Evolutionary conservation across 768 basidiomycete species (phyloP), one percentile per base, ranked within the genome.

Genomic region (Guyanaporus albipodus): DNA sequence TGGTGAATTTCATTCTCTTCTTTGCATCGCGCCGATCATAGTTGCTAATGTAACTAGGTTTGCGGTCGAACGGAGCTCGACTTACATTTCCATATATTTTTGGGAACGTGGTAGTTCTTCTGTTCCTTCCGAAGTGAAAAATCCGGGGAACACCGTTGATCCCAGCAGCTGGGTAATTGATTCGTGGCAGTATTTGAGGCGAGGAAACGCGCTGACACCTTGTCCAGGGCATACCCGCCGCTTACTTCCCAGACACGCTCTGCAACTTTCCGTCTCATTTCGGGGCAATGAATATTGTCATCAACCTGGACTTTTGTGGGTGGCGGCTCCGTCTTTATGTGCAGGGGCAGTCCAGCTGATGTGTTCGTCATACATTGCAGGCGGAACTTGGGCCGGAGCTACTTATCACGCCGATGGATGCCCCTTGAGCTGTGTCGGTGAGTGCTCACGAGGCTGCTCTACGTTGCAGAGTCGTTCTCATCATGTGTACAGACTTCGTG

Each of bases 401-500:
- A 43, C 42, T 19, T 63, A 52, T 14, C 37, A 54, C 24, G 47
- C 45, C 5, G 29, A 40, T 28, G 54, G 52, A 9, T 66, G 67
- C 23, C 67, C 67, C 7, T 55, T 52, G 26, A 55, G 47, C 12
- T 67, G 63, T 18, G 41, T 57, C 14, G 54, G 73, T 60, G 37
- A 52, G 59, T 28, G n/a, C 23, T 11, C 19, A 23, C 21, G 11
- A 31, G 28, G 7, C 21, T 11, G 9, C 34, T 19, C 4, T 23
- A 11, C 5, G 6, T 22, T 21, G 8, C 17, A 19, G 36, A 45
- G 11, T 6, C 8, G 35, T 15, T 63, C 68, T 48, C 21, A 77
- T 75, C 44, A 6, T 55, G 66, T 75, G 79, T 15, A 50, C 55
- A 49, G 70, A 66, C 17, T 83, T 85, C 55, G 70, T 78, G 46